Percentiles rank a stretch among this genome's conserved stretches.
Evolutionary conservation across 2,329 filamentous ascomycete genomes (phyloP).

Genomic region (Penicillium rolfsii): DNA sequence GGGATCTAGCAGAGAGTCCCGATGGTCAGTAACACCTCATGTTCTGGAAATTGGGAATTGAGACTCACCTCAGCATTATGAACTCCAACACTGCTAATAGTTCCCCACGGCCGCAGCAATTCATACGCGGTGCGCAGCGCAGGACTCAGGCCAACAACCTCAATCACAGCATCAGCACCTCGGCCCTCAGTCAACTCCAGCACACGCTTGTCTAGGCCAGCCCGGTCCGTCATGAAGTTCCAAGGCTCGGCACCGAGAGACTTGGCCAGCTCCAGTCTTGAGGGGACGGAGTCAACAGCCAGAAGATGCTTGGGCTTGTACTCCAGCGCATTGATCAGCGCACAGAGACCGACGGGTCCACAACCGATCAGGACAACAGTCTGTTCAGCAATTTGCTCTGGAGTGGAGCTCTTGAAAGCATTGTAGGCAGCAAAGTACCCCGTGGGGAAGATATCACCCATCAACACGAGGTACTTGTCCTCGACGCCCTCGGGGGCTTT

Average conservation of each 20-base stretch:
- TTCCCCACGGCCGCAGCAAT: conserved; percentile 70
- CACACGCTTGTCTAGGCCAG: conserved; percentile 68
- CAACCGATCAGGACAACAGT: conserved; percentile 83
- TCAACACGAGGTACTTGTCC: conserved; percentile 76
- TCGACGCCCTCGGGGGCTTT: conserved; percentile 72
- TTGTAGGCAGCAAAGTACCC: conserved; percentile 81
- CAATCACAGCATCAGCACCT: conserved; percentile 82
- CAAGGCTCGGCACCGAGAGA: conserved; percentile 78
- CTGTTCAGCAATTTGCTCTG: conserved; percentile 63
- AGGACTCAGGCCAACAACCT: conserved; percentile 72
- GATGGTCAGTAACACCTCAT: conserved; percentile 16
- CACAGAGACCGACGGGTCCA: conserved; percentile 83
- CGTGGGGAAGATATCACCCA: conserved; percentile 91
- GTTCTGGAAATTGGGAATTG: not conserved
- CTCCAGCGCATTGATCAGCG: conserved; percentile 75
- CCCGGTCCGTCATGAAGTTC: conserved; percentile 71
- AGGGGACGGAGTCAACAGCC: conserved; percentile 77
- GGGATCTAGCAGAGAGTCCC: conserved; percentile 57
- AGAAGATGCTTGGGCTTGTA: conserved; percentile 75
- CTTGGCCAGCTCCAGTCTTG: conserved; percentile 72
- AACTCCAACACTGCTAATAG: conserved; percentile 74
- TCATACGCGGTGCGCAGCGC: conserved; percentile 73
- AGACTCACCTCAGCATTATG: conserved; percentile 69
- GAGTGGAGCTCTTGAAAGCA: conserved; percentile 67
- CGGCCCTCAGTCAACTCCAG: conserved; percentile 75